Conservation (phyloP, 345 rosid species). For the Euphorbia tirucalli region DNA sequence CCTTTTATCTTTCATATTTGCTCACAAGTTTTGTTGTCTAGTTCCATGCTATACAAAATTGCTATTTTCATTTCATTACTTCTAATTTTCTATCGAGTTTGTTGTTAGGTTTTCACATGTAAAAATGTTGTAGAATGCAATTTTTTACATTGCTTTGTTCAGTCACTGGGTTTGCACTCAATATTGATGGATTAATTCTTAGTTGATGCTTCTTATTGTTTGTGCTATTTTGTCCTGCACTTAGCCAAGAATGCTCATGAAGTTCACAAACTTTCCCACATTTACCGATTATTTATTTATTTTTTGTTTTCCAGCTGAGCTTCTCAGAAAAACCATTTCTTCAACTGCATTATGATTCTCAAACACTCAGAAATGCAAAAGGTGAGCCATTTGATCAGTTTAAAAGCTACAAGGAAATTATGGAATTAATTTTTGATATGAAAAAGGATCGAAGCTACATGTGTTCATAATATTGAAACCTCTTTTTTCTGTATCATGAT, state of each 20-base stretch:
- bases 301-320: conserved; percentile 39
- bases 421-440: not conserved
- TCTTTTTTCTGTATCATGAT: conserved; percentile 3
- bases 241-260: not conserved
- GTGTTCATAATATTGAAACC: not conserved
- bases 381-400: conserved; percentile 36
- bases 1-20: not conserved
- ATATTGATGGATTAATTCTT: not conserved
- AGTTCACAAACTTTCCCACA: conserved; percentile 6
- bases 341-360: conserved; percentile 32
- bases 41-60: not conserved
- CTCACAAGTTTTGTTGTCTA: not conserved
- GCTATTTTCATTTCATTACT: not conserved
- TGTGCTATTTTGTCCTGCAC: conserved; percentile 9
- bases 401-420: not conserved
- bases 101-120: conserved; percentile 1
- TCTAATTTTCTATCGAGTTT: not conserved
- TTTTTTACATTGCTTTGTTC: not conserved
- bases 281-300: not conserved
- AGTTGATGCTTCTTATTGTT: not conserved
- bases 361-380: conserved; percentile 38
- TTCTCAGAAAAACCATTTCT: conserved; percentile 28
- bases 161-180: not conserved
- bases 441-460: conserved; percentile 1
- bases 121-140: not conserved